Conservation (phyloP, 108 stramenopile genomes). For the Thalassiosira profunda region DNA sequence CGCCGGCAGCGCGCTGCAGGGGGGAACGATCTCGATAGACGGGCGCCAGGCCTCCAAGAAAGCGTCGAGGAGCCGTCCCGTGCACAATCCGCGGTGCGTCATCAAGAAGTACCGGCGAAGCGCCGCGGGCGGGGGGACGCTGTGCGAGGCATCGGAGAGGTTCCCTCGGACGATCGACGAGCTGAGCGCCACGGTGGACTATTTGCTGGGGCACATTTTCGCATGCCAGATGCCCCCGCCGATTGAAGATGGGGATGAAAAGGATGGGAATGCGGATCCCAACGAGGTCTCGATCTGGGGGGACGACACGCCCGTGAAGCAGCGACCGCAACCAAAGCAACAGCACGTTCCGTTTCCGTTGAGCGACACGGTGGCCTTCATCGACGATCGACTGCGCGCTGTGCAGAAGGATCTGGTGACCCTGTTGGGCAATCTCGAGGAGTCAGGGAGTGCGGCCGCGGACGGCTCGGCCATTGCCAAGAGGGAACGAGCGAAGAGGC, state of each 20-base stretch:
- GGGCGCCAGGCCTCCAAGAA: background rate
- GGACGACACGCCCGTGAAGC: background rate
- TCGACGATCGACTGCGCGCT: conserved; percentile 57
- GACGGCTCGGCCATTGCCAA: background rate
- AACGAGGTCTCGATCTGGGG: conserved; percentile 22
- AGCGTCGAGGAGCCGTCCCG: conserved; percentile 14
- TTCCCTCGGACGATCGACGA: conserved; percentile 16
- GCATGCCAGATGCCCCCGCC: conserved; percentile 29
- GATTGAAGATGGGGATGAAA: background rate
- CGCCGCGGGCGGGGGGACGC: conserved; percentile 44
- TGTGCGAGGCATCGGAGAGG: background rate
- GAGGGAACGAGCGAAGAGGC: background rate
- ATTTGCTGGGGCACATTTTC: conserved; percentile 25
- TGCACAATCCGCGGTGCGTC: conserved; percentile 28
- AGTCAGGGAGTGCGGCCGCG: background rate
- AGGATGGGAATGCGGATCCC: background rate
- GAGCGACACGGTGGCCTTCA: conserved; percentile 43
- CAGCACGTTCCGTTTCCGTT: conserved; percentile 27
- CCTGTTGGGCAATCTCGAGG: conserved; percentile 23
- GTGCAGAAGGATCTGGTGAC: conserved; percentile 56
- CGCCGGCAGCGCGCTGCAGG: too few species aligned
- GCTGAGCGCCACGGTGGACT: conserved; percentile 33
- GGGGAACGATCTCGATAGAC: background rate
- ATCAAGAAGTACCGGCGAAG: conserved; percentile 56
- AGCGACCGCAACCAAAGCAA: background rate